Percentiles rank a stretch among this genome's conserved stretches.
phyloP scores from a whole-genome alignment of 495 filamentous ascomycete genomes.

The Trichoderma orchidacearum region DNA sequence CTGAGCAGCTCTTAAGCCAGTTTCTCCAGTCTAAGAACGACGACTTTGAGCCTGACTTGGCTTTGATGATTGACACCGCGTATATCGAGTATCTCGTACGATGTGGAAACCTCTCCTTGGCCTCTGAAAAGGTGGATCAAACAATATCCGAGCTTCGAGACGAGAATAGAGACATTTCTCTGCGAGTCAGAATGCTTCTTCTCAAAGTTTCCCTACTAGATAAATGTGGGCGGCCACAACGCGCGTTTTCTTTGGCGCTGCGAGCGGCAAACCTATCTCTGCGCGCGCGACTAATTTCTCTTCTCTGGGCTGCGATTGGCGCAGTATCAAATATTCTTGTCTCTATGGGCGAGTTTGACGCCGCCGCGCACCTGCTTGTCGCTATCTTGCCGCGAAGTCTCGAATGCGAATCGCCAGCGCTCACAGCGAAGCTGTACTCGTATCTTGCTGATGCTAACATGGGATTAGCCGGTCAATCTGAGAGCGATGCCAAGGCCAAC shows the following conservation, averaged over 20 bases:
- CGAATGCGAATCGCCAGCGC: constrained; percentile 53
- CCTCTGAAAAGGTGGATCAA: constrained; percentile 55
- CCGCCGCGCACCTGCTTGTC: constrained; percentile 51
- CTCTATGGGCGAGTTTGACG: constrained; percentile 59
- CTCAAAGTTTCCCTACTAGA: constrained; percentile 64
- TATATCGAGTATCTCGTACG: constrained; percentile 61
- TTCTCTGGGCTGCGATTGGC: constrained; percentile 66
- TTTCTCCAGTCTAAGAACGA: constrained; percentile 32
- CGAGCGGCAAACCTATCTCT: constrained; percentile 67
- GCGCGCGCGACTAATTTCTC: constrained; percentile 54
- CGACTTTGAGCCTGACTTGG: constrained; percentile 52
- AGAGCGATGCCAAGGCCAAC: constrained; percentile 9
- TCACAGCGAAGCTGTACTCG: constrained; percentile 57
- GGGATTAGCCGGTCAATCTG: constrained; percentile 54
- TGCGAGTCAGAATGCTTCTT: constrained; percentile 61
- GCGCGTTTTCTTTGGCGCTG: constrained; percentile 71
- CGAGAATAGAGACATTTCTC: constrained; percentile 58
- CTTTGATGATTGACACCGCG: constrained; percentile 52
- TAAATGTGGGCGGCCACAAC: constrained; percentile 55
- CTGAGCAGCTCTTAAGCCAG: constrained; percentile 50
- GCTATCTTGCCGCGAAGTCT: constrained; percentile 71
- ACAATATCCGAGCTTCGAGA: constrained; percentile 50
- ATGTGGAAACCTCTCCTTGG: constrained; percentile 43
- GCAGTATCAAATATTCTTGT: constrained; percentile 56
- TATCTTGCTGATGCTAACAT: constrained; percentile 73